phyloP scores from a whole-genome alignment of 2,329 filamentous ascomycete genomes.

The Arachnopeziza araneosa region DNA sequence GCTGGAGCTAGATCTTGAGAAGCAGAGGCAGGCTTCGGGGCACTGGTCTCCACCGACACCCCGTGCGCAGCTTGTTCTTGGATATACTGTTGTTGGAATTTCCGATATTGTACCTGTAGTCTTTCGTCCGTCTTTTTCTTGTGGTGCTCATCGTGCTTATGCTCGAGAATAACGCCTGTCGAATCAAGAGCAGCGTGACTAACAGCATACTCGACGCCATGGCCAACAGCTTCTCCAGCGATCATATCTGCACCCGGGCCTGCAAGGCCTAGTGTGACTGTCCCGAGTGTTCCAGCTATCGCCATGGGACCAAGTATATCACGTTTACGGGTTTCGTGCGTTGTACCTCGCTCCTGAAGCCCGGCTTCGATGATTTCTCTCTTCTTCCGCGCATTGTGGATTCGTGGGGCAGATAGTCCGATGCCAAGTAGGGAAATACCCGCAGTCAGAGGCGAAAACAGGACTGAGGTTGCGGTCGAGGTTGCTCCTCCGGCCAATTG shows the following conservation, averaged over 20 bases:
- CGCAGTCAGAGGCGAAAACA: conserved; percentile 35
- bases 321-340: conserved; percentile 36
- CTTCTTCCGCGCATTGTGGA: conserved; percentile 39
- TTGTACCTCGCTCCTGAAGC: conserved; percentile 31
- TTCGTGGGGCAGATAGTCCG: conserved; percentile 34
- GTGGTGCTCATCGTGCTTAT: conserved; percentile 32
- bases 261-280: conserved; percentile 34
- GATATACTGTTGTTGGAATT: conserved; percentile 27
- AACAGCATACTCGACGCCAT: conserved; percentile 33
- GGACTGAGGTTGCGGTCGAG: conserved; percentile 33
- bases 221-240: conserved; percentile 32
- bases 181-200: conserved; percentile 35
- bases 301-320: conserved; percentile 37
- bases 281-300: conserved; percentile 33
- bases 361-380: conserved; percentile 37
- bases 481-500: conserved; percentile 37
- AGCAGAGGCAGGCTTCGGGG: background rate
- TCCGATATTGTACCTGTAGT: conserved; percentile 30
- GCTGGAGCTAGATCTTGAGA: background rate
- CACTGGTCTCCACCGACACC: conserved; percentile 2
- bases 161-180: conserved; percentile 32
- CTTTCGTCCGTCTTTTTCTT: conserved; percentile 34
- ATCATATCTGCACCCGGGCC: conserved; percentile 33
- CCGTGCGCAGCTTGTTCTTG: conserved; percentile 24
- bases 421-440: conserved; percentile 37